Base-by-base conservation (phyloP, 129 eudicot genomes). In the Lactuca sativa region DNA sequence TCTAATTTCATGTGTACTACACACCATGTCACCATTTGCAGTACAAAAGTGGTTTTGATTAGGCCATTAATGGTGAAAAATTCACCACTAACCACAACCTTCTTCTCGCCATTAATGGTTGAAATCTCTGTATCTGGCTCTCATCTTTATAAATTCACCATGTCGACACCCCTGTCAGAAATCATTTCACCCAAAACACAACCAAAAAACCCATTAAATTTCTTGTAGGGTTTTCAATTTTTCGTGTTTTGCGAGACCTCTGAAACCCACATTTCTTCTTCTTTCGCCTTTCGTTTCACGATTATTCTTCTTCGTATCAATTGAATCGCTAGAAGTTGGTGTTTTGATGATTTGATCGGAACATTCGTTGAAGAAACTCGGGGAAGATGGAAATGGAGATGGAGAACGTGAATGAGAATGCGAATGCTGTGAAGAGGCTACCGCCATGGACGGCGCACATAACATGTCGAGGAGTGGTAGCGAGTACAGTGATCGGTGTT, bases 391-490 rank as follows among this genome's bases (percentile, higher is more conserved):
- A 76, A 15, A 60, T 70, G 56, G 87, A 66, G 66, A 44, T 61
- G 21, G 5, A 77, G 63, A 78, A 68, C 15, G 74, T 67, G 15
- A 77, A 77, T 6, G 82, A 54, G 3, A 73, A 34, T n/a, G 6
- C 16, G 1, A 86, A 82, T 49, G 79, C 76, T 4, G 48, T 77
- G 13, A 86, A 86, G 77, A 77, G 89, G 52, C 75, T 86, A 38
- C 92, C 86, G 36, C 95, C 96, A 34, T 92, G 98, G 98, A 77
- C 82, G 1, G 68, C 75, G 10, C 95, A 89, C 84, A 89, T 92
- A 3, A 89, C 96, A 6, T 58, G 82, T 49, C 55, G 96, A 64
- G 98, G 98, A 61, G 48, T 89, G 0, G 60, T 87, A 33, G 95
- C 92, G 21, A 88, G 98, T 57, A 7, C 83, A 57, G 32, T 83